Evolutionary conservation across 2,329 filamentous ascomycete species (phyloP), one percentile per base, ranked within the genome.

Genomic region (Cercospora sojina): DNA sequence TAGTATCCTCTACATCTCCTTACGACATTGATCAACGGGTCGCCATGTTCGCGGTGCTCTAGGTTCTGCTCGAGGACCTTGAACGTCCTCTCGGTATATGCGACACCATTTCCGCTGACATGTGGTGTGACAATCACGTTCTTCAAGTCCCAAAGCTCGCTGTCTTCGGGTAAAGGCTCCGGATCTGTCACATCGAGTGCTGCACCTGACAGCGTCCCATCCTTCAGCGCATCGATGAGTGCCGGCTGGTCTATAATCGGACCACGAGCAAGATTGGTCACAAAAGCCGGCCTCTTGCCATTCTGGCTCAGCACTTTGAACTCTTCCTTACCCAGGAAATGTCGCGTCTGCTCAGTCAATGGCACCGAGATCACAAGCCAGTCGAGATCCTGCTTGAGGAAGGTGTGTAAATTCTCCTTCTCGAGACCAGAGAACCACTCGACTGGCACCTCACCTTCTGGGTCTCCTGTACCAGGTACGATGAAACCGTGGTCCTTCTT

Each of bases 131-230:
- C 85, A 60, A 90, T 84, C 16, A 90, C 82, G 76, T 93, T 92
- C 67, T 86, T 85, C 13, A 88, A 81, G 27, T 81, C 84, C 91
- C 91, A 94, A 59, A 94, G 79, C 69, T 86, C 84, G 74, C 91
- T 87, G 4, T 89, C 86, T 2, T 82, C 78, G 0, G 90, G 90
- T 69, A 94, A 76, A 0, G 91, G 91, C 77, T 94, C 91, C 0
- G 91, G 91, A 67, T 93, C 90, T 1, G 91, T 90, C 0, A 94
- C 91, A 75, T 93, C 91, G 47, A 94, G 78, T 1, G 90, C 90
- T 0, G 91, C 91, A 31, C 91, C 91, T 3, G 82, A 78, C 31
- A 91, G 74, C 1, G 83, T 81, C 0, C 83, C 83, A 0, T 81
- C 81, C 47, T 86, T 79, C 10, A 93, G 79, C 0, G 90, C 88